These are phyloP conservation scores for Cystobasidium slooffiae DNA, from an alignment of 1,284 basidiomycete species.

Conservation along the genomic window DNA sequence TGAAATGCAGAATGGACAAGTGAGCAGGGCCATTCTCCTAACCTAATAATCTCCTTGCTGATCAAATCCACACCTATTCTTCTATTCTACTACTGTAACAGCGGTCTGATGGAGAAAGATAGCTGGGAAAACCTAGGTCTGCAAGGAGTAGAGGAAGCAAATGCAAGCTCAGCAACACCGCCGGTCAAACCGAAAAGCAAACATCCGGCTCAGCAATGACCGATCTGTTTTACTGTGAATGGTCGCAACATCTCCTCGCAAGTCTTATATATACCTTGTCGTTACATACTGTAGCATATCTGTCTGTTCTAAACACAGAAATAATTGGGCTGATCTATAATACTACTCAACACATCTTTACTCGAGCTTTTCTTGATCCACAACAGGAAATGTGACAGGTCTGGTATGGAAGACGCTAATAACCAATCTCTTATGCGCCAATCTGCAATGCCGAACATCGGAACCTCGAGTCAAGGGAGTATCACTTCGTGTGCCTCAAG, in stretches of 20 bases:
- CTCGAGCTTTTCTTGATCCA: too few relatives aligned
- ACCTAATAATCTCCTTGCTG: conserved; percentile 1
- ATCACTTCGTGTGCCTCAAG: background rate
- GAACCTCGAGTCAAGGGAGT: background rate
- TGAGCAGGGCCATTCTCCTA: conserved; percentile 59
- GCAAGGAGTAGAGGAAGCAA: conserved; percentile 57
- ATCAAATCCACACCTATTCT: conserved; percentile 18
- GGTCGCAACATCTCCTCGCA: background rate
- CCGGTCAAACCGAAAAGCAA: conserved; percentile 1
- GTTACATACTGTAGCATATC: conserved; percentile 22
- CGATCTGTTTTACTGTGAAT: background rate
- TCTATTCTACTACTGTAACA: conserved; percentile 55
- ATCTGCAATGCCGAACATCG: background rate
- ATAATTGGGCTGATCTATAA: too few relatives aligned
- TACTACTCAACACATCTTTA: too few relatives aligned
- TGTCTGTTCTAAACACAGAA: too few relatives aligned
- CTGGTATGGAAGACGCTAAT: too few relatives aligned
- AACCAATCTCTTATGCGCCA: background rate
- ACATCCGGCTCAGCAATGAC: background rate
- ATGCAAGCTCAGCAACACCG: background rate
- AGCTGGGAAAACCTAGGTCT: conserved; percentile 86
- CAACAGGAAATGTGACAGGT: too few relatives aligned
- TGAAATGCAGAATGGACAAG: conserved; percentile 93
- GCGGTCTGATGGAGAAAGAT: conserved; percentile 85
- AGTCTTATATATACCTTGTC: background rate